Evolutionary conservation across 768 basidiomycete species (phyloP).

Genomic region (Amanita pseudoporphyria): DNA sequence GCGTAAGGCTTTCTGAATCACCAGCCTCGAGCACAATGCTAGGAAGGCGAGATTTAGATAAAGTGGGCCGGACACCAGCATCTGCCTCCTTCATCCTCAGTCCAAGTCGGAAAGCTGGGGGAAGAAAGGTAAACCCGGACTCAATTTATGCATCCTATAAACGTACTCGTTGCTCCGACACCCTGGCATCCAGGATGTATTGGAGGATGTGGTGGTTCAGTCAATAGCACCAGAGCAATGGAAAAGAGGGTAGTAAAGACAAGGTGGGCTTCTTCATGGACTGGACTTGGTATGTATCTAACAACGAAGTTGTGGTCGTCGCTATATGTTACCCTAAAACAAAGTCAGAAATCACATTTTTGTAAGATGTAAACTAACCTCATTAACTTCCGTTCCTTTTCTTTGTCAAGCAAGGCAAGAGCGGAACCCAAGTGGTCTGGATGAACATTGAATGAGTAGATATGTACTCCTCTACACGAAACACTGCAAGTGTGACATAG

Average conservation of each 20-base stretch:
- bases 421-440: not conserved
- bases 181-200: not conserved
- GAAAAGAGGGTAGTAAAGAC: not conserved
- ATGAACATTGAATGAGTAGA: slow-evolving; percentile 1
- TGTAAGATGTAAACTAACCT: slow-evolving; percentile 8
- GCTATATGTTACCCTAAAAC: slow-evolving; percentile 14
- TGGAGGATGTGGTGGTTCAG: not conserved
- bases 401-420: slow-evolving; percentile 5
- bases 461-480: not conserved
- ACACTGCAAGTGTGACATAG: not conserved
- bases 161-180: not conserved
- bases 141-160: not conserved
- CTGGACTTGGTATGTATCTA: slow-evolving; percentile 11
- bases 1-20: slow-evolving; percentile 12
- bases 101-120: slow-evolving; percentile 13
- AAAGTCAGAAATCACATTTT: slow-evolving; percentile 9
- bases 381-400: slow-evolving; percentile 1
- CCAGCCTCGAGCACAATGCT: slow-evolving; percentile 14
- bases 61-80: slow-evolving; percentile 7
- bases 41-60: not conserved
- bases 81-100: slow-evolving; percentile 11
- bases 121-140: not conserved
- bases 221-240: not conserved
- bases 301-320: slow-evolving; percentile 15
- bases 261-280: slow-evolving; percentile 9